Percentiles rank a stretch among this genome's conserved stretches.
Conservation (phyloP, 2,329 filamentous ascomycete species). For the Fusarium redolens region DNA sequence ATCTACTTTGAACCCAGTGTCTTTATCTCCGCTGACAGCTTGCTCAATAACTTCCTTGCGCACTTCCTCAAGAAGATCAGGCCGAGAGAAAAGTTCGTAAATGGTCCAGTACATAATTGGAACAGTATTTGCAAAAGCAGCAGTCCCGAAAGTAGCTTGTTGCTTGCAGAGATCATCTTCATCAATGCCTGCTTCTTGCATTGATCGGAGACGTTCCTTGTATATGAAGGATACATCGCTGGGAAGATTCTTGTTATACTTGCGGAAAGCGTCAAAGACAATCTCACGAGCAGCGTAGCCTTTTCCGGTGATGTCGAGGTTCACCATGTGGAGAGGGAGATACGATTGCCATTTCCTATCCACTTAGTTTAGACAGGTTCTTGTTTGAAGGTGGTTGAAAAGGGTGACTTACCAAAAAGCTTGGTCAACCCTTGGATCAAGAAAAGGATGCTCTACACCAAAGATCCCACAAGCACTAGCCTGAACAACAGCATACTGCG, state of each 20-base stretch:
- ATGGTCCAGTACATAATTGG: constrained; percentile 33
- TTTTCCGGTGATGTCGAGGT: constrained; percentile 21
- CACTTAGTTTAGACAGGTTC: neutral
- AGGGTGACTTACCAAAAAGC: constrained; percentile 28
- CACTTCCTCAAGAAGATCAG: constrained; percentile 21
- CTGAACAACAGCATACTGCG: constrained; percentile 23
- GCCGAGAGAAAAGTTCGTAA: constrained; percentile 28
- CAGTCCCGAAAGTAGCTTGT: constrained; percentile 28
- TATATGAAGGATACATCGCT: constrained; percentile 26
- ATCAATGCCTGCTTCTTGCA: constrained; percentile 24
- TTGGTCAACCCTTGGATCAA: constrained; percentile 19
- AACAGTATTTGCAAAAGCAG: constrained; percentile 28
- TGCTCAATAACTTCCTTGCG: constrained; percentile 9
- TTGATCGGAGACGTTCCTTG: neutral
- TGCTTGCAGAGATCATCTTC: constrained; percentile 33
- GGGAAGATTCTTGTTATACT: constrained; percentile 27
- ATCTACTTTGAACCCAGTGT: constrained; percentile 10
- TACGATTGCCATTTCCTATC: constrained; percentile 33
- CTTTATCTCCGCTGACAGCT: constrained; percentile 3
- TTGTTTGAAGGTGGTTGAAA: too few species aligned
- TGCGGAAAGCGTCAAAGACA: constrained; percentile 27
- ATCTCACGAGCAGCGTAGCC: constrained; percentile 32
- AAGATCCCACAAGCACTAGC: constrained; percentile 36
- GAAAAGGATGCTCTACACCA: constrained; percentile 32
- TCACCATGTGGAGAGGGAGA: constrained; percentile 16